phyloP scores from a whole-genome alignment of 164 flowering plant species.

The Stephania japonica region DNA sequence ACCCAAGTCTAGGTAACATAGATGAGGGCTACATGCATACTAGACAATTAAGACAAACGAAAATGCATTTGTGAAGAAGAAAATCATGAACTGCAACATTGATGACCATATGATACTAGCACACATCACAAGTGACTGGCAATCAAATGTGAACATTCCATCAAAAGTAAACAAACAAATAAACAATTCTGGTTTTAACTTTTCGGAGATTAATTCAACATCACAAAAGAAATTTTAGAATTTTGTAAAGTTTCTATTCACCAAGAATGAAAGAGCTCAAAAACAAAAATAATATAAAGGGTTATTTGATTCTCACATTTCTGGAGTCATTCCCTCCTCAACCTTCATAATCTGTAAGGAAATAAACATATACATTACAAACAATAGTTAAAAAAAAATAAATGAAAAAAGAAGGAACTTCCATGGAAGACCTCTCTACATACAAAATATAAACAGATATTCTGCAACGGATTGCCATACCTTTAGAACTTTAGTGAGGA shows the following conservation, averaged over 20 bases:
- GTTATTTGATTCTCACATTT: conserved; percentile 55
- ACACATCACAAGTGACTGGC: no score
- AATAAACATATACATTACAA: conserved; percentile 5
- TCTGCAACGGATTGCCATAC: conserved; percentile 28
- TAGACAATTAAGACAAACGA: no score
- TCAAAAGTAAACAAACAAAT: no score
- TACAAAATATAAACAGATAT: background rate
- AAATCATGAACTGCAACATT: no score
- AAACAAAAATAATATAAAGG: background rate
- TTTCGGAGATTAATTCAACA: no score
- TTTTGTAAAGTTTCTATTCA: background rate
- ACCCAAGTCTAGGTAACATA: no score
- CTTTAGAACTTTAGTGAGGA: conserved; percentile 78
- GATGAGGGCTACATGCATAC: no score
- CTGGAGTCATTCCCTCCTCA: conserved; percentile 90
- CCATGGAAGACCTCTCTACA: background rate
- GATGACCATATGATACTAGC: no score
- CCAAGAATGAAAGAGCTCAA: background rate
- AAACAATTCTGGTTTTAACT: no score
- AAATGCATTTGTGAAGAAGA: no score
- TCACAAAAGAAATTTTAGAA: no score
- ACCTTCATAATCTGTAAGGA: conserved; percentile 64
- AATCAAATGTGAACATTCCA: no score
- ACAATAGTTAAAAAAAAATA: conserved; percentile 2
- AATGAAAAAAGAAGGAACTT: background rate